phyloP scores from a whole-genome alignment of 495 filamentous ascomycete genomes.

The Penicillium turbatum region DNA sequence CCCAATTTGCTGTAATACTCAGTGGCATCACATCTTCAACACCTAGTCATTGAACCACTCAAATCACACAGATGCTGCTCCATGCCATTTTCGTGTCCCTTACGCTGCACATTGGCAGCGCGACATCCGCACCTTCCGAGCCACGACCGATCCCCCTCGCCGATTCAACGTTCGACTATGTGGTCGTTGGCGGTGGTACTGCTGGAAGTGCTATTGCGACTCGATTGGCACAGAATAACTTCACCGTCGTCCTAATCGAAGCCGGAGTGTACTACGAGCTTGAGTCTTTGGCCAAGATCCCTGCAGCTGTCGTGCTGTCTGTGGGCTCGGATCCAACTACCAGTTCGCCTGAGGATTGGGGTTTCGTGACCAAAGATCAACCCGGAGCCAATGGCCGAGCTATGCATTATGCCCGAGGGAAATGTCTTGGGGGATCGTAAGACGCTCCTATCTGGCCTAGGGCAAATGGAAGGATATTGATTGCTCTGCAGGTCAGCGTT shows the following conservation, averaged over 20 bases:
- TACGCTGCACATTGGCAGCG: slow-evolving; percentile 2
- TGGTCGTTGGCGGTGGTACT: slow-evolving; percentile 55
- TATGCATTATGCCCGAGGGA: slow-evolving; percentile 38
- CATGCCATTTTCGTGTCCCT: neutral
- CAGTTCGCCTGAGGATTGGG: slow-evolving; percentile 47
- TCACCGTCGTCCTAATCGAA: slow-evolving; percentile 50
- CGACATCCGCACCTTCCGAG: neutral
- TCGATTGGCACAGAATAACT: slow-evolving; percentile 38
- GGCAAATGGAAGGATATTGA: neutral
- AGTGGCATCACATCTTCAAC: neutral
- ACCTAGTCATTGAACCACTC: neutral
- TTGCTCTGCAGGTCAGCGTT: slow-evolving; percentile 30
- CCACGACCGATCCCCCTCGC: slow-evolving; percentile 1
- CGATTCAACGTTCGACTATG: slow-evolving; percentile 44
- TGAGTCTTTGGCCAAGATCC: slow-evolving; percentile 27
- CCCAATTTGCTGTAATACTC: neutral
- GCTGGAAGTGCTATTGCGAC: slow-evolving; percentile 48
- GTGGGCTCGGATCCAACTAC: slow-evolving; percentile 21
- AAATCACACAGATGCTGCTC: slow-evolving; percentile 6
- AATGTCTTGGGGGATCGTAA: slow-evolving; percentile 35
- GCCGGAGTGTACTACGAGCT: slow-evolving; percentile 54
- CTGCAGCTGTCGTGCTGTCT: slow-evolving; percentile 32
- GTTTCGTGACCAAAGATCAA: slow-evolving; percentile 40
- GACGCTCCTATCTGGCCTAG: neutral
- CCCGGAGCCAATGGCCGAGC: slow-evolving; percentile 30